Evolutionary conservation across 2,329 filamentous ascomycete species (phyloP).

Genomic region (Coniochaeta sp.): DNA sequence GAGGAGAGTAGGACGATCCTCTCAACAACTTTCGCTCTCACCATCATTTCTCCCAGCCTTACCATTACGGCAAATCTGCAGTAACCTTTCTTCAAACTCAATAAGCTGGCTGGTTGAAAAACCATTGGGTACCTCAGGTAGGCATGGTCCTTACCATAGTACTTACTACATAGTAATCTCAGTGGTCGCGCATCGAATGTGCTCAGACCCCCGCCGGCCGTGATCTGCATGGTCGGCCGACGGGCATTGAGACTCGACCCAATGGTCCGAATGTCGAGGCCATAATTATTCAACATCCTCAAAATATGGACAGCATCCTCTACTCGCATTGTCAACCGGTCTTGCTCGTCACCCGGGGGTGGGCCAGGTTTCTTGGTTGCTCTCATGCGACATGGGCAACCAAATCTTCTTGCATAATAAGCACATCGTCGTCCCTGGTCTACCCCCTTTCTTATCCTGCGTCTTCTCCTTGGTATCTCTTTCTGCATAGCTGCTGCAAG

Average conservation of each 20-base stretch:
- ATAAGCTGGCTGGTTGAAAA: neutral
- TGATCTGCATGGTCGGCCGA: neutral
- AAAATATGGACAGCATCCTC: neutral
- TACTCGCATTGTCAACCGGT: neutral
- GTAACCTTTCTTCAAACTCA: no score
- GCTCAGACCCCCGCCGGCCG: neutral
- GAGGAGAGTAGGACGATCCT: no score
- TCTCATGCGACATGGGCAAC: neutral
- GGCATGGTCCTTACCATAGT: no score
- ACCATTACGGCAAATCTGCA: no score
- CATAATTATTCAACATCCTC: neutral
- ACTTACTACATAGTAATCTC: no score
- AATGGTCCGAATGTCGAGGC: neutral
- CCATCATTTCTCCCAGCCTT: no score
- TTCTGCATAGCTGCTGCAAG: neutral
- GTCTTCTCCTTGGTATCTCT: neutral
- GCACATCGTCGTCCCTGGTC: neutral
- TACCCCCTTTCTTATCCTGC: neutral
- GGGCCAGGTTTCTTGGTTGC: neutral
- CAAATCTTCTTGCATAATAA: neutral
- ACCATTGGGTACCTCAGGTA: neutral
- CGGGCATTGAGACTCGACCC: neutral
- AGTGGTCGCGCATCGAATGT: neutral
- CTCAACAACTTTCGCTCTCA: no score
- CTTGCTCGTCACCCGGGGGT: neutral